Conservation (phyloP, 352 stramenopile genomes). For the Globisporangium uncinulatum region DNA sequence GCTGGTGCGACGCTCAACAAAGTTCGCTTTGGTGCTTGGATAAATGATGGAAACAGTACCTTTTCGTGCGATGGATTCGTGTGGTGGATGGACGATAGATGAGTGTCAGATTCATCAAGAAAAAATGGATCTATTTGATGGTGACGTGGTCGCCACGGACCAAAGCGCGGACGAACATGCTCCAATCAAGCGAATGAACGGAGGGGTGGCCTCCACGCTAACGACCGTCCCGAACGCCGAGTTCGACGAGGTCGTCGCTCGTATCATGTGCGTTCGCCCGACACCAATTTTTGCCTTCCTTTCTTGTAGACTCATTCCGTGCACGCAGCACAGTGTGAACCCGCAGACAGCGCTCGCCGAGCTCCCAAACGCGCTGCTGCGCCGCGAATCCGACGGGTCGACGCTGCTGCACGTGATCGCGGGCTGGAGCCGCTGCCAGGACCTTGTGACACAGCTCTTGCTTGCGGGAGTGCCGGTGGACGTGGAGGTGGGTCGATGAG, state of each 20-base stretch:
- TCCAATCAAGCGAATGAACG: background rate
- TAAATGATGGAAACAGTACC: no score
- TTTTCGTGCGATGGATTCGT: no score
- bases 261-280: conserved; percentile 35
- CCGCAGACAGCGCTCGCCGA: conserved; percentile 25
- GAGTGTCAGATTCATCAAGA: conserved; percentile 1
- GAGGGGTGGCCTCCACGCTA: conserved; percentile 11
- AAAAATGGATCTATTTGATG: background rate
- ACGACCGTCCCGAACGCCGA: conserved; percentile 25
- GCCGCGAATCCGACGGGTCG: conserved; percentile 35
- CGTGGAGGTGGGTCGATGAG: conserved; percentile 19
- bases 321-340: conserved; percentile 22
- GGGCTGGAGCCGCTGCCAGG: conserved; percentile 43
- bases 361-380: conserved; percentile 20
- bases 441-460: conserved; percentile 42
- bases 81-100: conserved; percentile 3
- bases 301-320: background rate
- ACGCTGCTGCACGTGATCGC: conserved; percentile 55
- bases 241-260: conserved; percentile 43
- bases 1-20: background rate
- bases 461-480: conserved; percentile 29
- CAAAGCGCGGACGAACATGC: background rate
- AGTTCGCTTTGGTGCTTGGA: no score
- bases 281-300: background rate
- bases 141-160: background rate